Conservation (phyloP, 2,329 filamentous ascomycete species). For the Canariomyces notabilis region DNA sequence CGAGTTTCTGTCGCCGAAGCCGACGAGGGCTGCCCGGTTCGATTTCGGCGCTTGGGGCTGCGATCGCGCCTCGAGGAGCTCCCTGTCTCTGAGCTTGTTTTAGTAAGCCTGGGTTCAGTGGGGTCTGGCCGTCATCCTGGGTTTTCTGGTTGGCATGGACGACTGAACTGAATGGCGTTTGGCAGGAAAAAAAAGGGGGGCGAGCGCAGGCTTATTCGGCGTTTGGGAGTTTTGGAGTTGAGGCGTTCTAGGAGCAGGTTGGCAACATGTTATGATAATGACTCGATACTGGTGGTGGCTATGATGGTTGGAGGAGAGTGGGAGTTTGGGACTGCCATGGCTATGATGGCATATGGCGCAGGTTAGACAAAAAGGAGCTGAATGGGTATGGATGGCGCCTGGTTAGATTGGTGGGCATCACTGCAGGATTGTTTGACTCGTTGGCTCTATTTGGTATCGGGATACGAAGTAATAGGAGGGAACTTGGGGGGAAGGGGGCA, state of each 20-base stretch:
- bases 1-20: conserved; percentile 20
- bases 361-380: background rate
- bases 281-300: background rate
- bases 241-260: conserved; percentile 2
- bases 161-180: conserved; percentile 1
- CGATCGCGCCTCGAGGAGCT: conserved; percentile 7
- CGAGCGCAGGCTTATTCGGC: background rate
- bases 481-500: background rate
- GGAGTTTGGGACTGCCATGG: background rate
- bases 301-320: background rate
- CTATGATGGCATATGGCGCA: background rate
- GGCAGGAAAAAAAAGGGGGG: conserved; percentile 3
- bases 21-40: conserved; percentile 17
- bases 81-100: conserved; percentile 1
- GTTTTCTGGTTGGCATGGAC: no score
- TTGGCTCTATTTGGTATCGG: background rate
- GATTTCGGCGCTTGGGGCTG: conserved; percentile 21
- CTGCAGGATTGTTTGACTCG: background rate
- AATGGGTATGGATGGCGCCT: conserved; percentile 1
- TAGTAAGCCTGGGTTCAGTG: background rate
- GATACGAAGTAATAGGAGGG: background rate
- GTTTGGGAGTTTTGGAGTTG: background rate
- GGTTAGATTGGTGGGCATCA: background rate
- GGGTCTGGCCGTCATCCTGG: no score
- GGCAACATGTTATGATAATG: background rate